Percentiles rank a stretch among this genome's conserved stretches.
Conservation (phyloP, 352 stramenopile species). For the Phytophthora idaei region DNA sequence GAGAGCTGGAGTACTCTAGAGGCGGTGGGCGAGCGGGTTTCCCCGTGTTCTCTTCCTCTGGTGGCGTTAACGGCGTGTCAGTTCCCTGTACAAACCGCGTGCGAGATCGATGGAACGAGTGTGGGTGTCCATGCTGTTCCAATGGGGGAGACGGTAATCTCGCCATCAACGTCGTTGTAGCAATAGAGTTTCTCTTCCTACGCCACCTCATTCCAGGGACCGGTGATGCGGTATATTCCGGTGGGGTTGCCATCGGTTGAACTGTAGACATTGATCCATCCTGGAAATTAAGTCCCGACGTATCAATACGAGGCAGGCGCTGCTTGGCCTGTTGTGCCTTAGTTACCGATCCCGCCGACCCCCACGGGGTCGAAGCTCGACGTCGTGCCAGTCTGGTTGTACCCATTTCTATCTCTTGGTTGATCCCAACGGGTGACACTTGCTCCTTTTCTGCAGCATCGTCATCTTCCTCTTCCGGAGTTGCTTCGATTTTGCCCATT, state of each 20-base stretch:
- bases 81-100: constrained; percentile 27
- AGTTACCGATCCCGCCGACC: not conserved
- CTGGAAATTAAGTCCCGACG: constrained; percentile 21
- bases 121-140: constrained; percentile 11
- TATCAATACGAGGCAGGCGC: constrained; percentile 39
- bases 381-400: not conserved
- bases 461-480: constrained; percentile 5
- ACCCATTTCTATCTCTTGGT: constrained; percentile 21
- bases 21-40: constrained; percentile 25
- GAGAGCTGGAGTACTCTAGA: constrained; percentile 42
- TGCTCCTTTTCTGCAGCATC: constrained; percentile 14
- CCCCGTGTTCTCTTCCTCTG: constrained; percentile 1
- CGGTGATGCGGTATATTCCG: constrained; percentile 67
- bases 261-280: constrained; percentile 5
- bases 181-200: constrained; percentile 60
- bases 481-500: constrained; percentile 3
- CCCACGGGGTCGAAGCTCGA: not conserved
- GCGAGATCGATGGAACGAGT: constrained; percentile 33
- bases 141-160: constrained; percentile 25
- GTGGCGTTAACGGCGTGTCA: not conserved
- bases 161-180: constrained; percentile 32
- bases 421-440: constrained; percentile 6
- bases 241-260: constrained; percentile 26
- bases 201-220: constrained; percentile 49
- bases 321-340: constrained; percentile 1